Base-by-base conservation (phyloP, 495 filamentous ascomycete genomes). In the Neurospora sp. region DNA sequence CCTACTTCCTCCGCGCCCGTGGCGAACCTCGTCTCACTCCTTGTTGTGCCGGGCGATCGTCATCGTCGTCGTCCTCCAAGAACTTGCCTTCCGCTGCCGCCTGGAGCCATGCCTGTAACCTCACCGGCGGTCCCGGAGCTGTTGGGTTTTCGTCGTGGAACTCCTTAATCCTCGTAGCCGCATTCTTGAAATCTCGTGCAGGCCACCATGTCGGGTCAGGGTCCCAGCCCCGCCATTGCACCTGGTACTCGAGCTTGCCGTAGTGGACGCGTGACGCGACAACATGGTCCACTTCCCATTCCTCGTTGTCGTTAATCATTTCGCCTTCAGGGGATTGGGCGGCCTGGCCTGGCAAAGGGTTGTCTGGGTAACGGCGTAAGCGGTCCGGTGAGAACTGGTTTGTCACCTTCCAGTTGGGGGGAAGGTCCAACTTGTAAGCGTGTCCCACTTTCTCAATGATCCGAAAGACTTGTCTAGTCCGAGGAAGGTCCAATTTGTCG, bases 291-390 rank as follows among this genome's bases (percentile, higher is more conserved):
- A 73, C 72, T 41, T 73, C 72, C 72, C 65, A 73, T 70, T 69
- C 61, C 20, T 48, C 44, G 18, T 61, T 27, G 3, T 70, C 40
- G 37, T 72, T 35, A 1, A 74, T 39, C 4, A 71, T 37, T 31
- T 74, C 53, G 18, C 72, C 75, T 4, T 45, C n/a, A 31, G 68
- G 72, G 45, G 68, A 72, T n/a, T 72, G 44, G 3, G 70, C 35
- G 5, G 45, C 48, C 68, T 76, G 72, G 10, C 72, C 70, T 41
- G 68, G 68, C 12, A 76, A 44, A 8, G 70, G 72, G 72, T 72
- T 74, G 16, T 74, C 70, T 22, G 70, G 70, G 38, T 39, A 39
- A 39, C 38, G 38, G 38, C 38, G 38, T 39, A 39, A 39, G 38
- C 38, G 38, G 38, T 39, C 38, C 38, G 38, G 38, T 39, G 38